Percentiles rank a stretch among this genome's conserved stretches.
Evolutionary conservation across 202 grass and related monocot species (phyloP).

Genomic region (Carex sylvatica): DNA sequence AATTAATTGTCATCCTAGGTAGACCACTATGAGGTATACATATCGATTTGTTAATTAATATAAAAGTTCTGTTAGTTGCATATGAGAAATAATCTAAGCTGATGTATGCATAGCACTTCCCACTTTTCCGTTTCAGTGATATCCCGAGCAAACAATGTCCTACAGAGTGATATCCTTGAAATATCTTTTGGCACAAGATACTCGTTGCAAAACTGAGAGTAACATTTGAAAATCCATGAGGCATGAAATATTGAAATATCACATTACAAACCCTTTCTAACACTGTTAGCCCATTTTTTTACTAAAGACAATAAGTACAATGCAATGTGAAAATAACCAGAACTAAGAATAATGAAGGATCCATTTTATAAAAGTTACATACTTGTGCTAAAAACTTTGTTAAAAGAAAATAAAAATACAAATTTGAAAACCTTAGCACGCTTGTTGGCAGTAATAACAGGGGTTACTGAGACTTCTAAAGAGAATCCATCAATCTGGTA

Average conservation of each 20-base stretch:
- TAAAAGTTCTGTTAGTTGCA: no score
- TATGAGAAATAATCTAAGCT: no score
- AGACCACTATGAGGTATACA: no score
- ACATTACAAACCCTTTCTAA: background rate
- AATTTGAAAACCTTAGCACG: slow-evolving; percentile 57
- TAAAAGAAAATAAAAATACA: background rate
- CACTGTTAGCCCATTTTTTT: background rate
- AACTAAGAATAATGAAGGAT: background rate
- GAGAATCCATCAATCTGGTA: slow-evolving; percentile 60
- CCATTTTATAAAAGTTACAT: background rate
- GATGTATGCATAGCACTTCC: no score
- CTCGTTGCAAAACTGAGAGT: no score
- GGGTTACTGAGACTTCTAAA: slow-evolving; percentile 68
- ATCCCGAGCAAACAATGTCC: no score
- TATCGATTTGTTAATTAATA: no score
- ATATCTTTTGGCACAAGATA: no score
- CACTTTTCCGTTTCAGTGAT: no score
- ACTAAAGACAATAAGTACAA: background rate
- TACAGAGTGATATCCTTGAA: no score
- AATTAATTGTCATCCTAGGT: no score
- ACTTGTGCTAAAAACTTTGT: background rate
- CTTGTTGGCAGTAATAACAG: slow-evolving; percentile 58
- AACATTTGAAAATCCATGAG: background rate
- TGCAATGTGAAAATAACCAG: background rate
- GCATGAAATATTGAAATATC: background rate